Evolutionary conservation across 2,329 filamentous ascomycete species (phyloP).

Genomic region (Raffaelea albimanens): DNA sequence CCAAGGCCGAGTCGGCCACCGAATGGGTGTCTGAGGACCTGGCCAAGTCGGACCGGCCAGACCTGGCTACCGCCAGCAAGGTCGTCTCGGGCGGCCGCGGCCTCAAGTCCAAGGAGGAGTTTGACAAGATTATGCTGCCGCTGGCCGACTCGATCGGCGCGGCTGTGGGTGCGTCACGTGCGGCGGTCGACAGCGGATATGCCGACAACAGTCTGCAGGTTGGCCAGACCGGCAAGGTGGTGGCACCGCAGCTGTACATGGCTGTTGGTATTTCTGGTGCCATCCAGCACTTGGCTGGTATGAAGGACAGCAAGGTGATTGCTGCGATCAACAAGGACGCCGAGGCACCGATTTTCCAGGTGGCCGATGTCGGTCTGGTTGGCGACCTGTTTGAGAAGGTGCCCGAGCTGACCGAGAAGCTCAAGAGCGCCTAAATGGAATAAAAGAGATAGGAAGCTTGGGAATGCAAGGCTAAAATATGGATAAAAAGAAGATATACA

Average conservation of each 20-base stretch:
- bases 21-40: constrained; percentile 95
- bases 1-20: constrained; percentile 61
- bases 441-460: background rate
- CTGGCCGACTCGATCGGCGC: constrained; percentile 87
- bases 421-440: constrained; percentile 46
- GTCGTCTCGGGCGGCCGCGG: constrained; percentile 93
- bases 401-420: constrained; percentile 90
- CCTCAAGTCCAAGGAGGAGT: constrained; percentile 96
- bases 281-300: constrained; percentile 95
- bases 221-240: constrained; percentile 97
- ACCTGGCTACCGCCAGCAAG: constrained; percentile 77
- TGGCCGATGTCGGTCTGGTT: constrained; percentile 91
- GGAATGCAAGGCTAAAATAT: constrained; percentile 5
- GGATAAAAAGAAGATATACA: background rate
- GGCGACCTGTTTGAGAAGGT: constrained; percentile 94
- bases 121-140: constrained; percentile 84
- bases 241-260: constrained; percentile 90
- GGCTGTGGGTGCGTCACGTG: constrained; percentile 90
- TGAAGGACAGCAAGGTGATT: constrained; percentile 99
- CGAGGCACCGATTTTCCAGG: constrained; percentile 96
- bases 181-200: constrained; percentile 93
- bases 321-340: constrained; percentile 97
- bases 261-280: constrained; percentile 94
- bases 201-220: constrained; percentile 98
- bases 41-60: constrained; percentile 85